Evolutionary conservation across 2,329 filamentous ascomycete species (phyloP).

Genomic region (Colletotrichum liaoningense): DNA sequence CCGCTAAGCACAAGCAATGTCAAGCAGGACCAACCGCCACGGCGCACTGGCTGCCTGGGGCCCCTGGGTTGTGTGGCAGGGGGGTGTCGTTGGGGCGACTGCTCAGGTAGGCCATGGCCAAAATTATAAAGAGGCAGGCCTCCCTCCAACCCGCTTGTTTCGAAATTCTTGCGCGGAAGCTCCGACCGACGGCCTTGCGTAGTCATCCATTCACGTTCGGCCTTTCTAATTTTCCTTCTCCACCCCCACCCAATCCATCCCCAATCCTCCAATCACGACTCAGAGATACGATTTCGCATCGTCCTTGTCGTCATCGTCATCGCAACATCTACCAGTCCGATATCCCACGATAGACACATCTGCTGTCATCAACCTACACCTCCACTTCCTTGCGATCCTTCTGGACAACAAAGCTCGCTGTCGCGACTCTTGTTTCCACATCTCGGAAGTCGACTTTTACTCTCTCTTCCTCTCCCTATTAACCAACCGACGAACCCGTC

Average conservation of each 20-base stretch:
- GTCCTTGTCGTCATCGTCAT: constrained; percentile 12
- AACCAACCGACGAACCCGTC: constrained; percentile 29
- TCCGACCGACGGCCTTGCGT: constrained; percentile 67
- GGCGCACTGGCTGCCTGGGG: constrained; percentile 43
- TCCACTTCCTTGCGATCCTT: not conserved
- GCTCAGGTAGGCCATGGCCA: constrained; percentile 50
- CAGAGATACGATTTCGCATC: constrained; percentile 20
- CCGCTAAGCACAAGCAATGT: constrained; percentile 51
- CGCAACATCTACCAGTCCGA: constrained; percentile 7
- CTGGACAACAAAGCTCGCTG: constrained; percentile 2
- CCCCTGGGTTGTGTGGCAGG: constrained; percentile 29
- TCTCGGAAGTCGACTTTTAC: constrained; percentile 16
- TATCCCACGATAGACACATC: not conserved
- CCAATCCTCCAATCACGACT: constrained; percentile 37
- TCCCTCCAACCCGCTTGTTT: constrained; percentile 64
- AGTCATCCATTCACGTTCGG: constrained; percentile 58
- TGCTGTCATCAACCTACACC: not conserved
- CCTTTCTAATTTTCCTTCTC: constrained; percentile 51
- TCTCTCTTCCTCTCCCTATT: not conserved
- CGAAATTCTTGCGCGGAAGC: constrained; percentile 64
- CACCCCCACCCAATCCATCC: constrained; percentile 42
- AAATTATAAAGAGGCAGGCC: constrained; percentile 68
- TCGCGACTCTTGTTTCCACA: not conserved
- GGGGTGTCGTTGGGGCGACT: constrained; percentile 56
- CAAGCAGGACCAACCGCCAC: constrained; percentile 56